Base-by-base conservation (phyloP, 768 basidiomycete species). In the Suillus subaureus region DNA sequence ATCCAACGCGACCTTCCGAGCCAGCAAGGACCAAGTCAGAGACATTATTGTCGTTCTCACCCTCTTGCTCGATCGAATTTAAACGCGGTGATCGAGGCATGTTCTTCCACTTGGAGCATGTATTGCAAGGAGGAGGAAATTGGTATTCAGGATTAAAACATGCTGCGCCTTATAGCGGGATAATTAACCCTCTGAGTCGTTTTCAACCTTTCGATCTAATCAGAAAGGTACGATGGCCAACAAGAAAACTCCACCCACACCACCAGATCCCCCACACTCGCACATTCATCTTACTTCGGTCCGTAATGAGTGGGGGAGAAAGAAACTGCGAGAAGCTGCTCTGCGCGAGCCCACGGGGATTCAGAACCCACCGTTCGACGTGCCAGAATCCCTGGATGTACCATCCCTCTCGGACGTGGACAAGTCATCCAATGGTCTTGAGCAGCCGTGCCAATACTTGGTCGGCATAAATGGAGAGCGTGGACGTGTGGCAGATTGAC, bases 1-100 rank as follows among this genome's bases (percentile, higher is more conserved):
- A 76, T n/a, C 75, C 75, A n/a, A 67, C 63, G 6, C 31, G 67
- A 26, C 75, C 76, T 31, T 73, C 76, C 42, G 67, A 45, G 51
- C 69, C 51, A 18, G 61, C 64, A 51, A 70, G 66, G 43, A 67
- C 61, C 62, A 71, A 35, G 21, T 40, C 66, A 13, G 61, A n/a
- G 16, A 67, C 45, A 6, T 64, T 65, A 9, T 3, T 40, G 9
- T 9, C 8, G 28, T 42, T 42, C 8, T 1, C 40, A 28, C 7
- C 40, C 6, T 60, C 58, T 21, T 60, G 40, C 39, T 42, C 18
- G 21, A 26, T 13, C 28, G 9, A 18, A 37, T 39, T 26, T 40
- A 11, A 40, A 40, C 1, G 58, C 12, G 16, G 40, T 13, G 12
- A 31, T 60, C 13, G 58, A 31, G 28, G 11, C 58, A 60, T 60